Evolutionary conservation across 345 rosid species (phyloP).

Genomic region (Citrus trifoliata): DNA sequence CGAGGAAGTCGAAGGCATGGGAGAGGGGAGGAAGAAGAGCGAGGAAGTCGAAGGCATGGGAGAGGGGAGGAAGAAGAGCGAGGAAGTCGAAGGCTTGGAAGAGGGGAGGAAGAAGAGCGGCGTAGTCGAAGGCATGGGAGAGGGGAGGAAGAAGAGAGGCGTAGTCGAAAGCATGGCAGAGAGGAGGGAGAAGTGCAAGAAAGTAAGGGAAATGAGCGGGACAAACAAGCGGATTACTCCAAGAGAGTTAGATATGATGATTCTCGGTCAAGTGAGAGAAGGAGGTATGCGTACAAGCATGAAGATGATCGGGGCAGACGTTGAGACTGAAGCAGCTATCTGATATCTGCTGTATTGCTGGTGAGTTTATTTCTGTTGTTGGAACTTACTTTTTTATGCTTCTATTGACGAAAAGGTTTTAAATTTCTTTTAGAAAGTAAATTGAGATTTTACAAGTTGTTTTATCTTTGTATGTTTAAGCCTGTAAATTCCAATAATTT

Average conservation of each 20-base stretch:
- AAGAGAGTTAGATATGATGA: conserved; percentile 32
- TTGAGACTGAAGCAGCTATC: background rate
- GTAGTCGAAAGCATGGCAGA: conserved; percentile 23
- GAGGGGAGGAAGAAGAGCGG: conserved; percentile 29
- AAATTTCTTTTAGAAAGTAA: background rate
- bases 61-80: conserved; percentile 23
- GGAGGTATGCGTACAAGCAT: conserved; percentile 7
- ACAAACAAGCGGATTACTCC: conserved; percentile 22
- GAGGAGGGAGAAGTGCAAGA: conserved; percentile 1
- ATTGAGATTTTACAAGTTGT: background rate
- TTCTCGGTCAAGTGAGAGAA: conserved; percentile 33
- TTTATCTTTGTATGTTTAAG: background rate
- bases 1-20: conserved; percentile 20
- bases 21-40: conserved; percentile 27
- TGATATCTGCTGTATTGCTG: background rate
- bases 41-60: conserved; percentile 16
- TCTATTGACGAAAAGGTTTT: background rate
- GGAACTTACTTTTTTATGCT: background rate
- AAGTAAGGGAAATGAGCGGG: conserved; percentile 17
- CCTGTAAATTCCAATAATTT: background rate
- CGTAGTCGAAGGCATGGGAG: conserved; percentile 24
- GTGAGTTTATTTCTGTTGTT: conserved; percentile 11
- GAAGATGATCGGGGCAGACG: conserved; percentile 19
- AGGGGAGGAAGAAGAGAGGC: conserved; percentile 33
- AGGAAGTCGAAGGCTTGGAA: conserved; percentile 15